phyloP scores from a whole-genome alignment of 495 filamentous ascomycete genomes.

The Podospora pseudocomata region DNA sequence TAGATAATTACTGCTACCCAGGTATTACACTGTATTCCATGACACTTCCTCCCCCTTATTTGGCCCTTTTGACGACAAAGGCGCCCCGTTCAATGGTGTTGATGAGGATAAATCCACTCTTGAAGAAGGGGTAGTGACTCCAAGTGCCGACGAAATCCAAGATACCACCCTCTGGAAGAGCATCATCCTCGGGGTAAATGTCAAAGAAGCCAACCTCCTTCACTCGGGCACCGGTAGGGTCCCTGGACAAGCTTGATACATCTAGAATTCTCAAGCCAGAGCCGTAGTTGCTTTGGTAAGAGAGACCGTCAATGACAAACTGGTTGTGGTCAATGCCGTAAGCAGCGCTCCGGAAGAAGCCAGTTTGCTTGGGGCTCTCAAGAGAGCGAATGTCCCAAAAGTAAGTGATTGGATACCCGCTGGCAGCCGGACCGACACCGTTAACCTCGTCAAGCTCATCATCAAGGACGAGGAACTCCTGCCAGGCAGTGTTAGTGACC shows the following conservation, averaged over 20 bases:
- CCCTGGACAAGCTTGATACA: constrained; percentile 40
- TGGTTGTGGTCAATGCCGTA: constrained; percentile 56
- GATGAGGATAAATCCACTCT: constrained; percentile 49
- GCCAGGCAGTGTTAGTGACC: constrained; percentile 42
- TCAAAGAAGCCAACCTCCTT: constrained; percentile 53
- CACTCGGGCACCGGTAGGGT: constrained; percentile 34
- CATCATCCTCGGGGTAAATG: constrained; percentile 53
- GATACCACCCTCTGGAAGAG: constrained; percentile 32
- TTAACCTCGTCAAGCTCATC: constrained; percentile 55
- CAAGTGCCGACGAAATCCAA: constrained; percentile 52
- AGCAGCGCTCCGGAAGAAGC: constrained; percentile 40
- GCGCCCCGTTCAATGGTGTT: constrained; percentile 55
- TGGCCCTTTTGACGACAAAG: constrained; percentile 43
- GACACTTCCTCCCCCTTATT: neutral
- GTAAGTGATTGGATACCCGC: constrained; percentile 44
- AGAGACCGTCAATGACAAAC: constrained; percentile 45
- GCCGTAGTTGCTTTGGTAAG: constrained; percentile 54
- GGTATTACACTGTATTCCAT: neutral
- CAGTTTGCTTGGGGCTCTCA: constrained; percentile 48
- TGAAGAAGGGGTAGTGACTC: constrained; percentile 50
- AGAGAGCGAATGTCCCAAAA: constrained; percentile 54
- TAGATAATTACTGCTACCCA: too few species aligned
- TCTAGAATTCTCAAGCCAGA: constrained; percentile 51
- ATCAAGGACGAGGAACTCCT: constrained; percentile 50
- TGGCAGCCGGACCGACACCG: constrained; percentile 36